phyloP scores from a whole-genome alignment of 495 filamentous ascomycete genomes.

The Thozetella sp. region DNA sequence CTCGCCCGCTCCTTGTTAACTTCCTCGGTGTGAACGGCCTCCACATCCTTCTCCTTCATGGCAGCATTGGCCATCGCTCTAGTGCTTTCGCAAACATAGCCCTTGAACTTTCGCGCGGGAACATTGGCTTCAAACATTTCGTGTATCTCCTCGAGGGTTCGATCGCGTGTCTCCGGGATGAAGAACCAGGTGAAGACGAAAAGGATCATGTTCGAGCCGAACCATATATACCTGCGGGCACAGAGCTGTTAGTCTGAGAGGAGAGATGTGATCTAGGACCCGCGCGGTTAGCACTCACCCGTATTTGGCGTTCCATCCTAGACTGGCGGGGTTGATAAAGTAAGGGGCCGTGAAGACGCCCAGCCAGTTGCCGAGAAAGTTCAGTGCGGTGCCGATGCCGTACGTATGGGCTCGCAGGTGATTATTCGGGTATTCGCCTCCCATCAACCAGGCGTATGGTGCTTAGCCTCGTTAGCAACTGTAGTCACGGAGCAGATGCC shows the following conservation, averaged over 20 bases:
- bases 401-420: slow-evolving; percentile 48
- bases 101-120: slow-evolving; percentile 37
- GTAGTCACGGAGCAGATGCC: no score
- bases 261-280: not conserved
- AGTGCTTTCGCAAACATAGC: slow-evolving; percentile 21
- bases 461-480: slow-evolving; percentile 12
- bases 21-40: not conserved
- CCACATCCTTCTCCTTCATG: not conserved
- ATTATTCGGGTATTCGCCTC: slow-evolving; percentile 49
- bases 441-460: slow-evolving; percentile 54
- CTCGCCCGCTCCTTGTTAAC: no score
- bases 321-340: slow-evolving; percentile 55
- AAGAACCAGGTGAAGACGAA: slow-evolving; percentile 46
- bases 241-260: not conserved
- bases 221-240: slow-evolving; percentile 35
- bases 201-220: slow-evolving; percentile 32
- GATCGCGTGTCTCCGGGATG: slow-evolving; percentile 52
- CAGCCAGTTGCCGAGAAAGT: slow-evolving; percentile 51
- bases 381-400: slow-evolving; percentile 42
- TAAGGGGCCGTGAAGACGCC: slow-evolving; percentile 55
- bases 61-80: not conserved
- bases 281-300: slow-evolving; percentile 17
- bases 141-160: slow-evolving; percentile 54
- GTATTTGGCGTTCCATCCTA: slow-evolving; percentile 43
- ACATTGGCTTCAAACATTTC: slow-evolving; percentile 53